Conservation (phyloP, 208 protist species). For the Porcisia hertigi region DNA sequence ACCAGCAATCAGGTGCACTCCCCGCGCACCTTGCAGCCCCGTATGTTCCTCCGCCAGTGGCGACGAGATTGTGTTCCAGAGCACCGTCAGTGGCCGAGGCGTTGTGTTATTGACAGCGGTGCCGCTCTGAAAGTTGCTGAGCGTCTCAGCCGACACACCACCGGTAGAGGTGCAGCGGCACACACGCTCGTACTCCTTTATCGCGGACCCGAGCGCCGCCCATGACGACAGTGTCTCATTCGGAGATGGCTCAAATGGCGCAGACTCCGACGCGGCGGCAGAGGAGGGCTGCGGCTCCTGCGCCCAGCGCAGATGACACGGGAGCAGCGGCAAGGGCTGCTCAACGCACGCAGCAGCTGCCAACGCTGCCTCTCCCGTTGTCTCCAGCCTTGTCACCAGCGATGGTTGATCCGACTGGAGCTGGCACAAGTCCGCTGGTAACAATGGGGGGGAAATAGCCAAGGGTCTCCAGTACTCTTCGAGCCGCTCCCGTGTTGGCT, state of each 20-base stretch:
- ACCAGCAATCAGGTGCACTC: not conserved
- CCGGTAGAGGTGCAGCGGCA: not conserved
- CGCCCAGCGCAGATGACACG: slow-evolving; percentile 23
- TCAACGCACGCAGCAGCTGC: not conserved
- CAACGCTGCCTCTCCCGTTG: not conserved
- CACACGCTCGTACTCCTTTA: slow-evolving; percentile 18
- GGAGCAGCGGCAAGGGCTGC: not conserved
- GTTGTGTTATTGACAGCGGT: not conserved
- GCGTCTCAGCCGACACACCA: not conserved
- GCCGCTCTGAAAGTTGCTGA: not conserved
- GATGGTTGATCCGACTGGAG: not conserved
- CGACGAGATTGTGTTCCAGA: slow-evolving; percentile 35
- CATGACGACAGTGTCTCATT: slow-evolving; percentile 3
- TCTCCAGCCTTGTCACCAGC: not conserved
- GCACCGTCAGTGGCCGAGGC: slow-evolving; percentile 28
- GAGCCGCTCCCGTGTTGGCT: slow-evolving; percentile 1
- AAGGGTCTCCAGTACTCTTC: slow-evolving; percentile 29
- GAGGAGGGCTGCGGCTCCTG: slow-evolving; percentile 12
- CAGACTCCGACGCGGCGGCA: not conserved
- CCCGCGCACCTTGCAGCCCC: not conserved
- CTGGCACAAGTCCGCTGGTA: slow-evolving; percentile 9
- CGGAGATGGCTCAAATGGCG: not conserved
- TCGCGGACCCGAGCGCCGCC: slow-evolving; percentile 9
- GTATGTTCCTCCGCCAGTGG: not conserved
- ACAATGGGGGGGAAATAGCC: slow-evolving; percentile 17